phyloP scores from a whole-genome alignment of 1,284 basidiomycete species.

The Moesziomyces parantarcticus region DNA sequence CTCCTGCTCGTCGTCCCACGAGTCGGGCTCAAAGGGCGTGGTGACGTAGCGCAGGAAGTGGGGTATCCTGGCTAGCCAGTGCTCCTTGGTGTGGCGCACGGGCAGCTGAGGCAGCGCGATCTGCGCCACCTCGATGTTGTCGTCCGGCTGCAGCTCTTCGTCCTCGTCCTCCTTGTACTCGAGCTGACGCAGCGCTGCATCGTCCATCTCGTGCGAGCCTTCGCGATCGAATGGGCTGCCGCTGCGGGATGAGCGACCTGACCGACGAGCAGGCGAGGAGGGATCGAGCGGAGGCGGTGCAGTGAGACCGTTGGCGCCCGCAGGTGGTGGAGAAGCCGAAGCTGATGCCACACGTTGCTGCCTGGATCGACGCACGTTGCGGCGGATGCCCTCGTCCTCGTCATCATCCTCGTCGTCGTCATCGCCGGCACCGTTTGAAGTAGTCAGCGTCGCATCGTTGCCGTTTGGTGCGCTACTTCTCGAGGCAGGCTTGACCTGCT shows the following conservation, averaged over 20 bases:
- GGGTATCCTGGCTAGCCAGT: slow-evolving; percentile 62
- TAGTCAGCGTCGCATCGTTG: background rate
- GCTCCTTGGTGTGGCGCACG: slow-evolving; percentile 60
- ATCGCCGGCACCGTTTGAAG: slow-evolving; percentile 5
- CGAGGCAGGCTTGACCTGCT: slow-evolving; percentile 18
- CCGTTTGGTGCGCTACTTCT: slow-evolving; percentile 9
- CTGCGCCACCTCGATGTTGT: slow-evolving; percentile 74
- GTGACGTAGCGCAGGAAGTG: slow-evolving; percentile 63
- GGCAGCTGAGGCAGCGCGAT: slow-evolving; percentile 56
- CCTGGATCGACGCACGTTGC: slow-evolving; percentile 38
- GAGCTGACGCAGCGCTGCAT: slow-evolving; percentile 48
- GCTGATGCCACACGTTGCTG: slow-evolving; percentile 37
- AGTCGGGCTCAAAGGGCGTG: slow-evolving; percentile 52
- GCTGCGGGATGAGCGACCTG: slow-evolving; percentile 33
- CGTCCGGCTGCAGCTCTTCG: slow-evolving; percentile 70
- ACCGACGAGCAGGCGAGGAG: slow-evolving; percentile 12
- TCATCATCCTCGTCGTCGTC: slow-evolving; percentile 45
- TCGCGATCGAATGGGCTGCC: slow-evolving; percentile 32
- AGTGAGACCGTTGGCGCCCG: slow-evolving; percentile 23
- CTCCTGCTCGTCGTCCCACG: slow-evolving; percentile 57
- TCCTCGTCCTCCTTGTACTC: slow-evolving; percentile 69
- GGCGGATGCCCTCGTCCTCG: slow-evolving; percentile 34
- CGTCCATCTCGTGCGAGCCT: slow-evolving; percentile 45
- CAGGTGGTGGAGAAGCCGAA: slow-evolving; percentile 37
- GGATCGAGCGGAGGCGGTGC: slow-evolving; percentile 30